phyloP scores from a whole-genome alignment of 345 rosid genomes.

The Hirschfeldia incana region DNA sequence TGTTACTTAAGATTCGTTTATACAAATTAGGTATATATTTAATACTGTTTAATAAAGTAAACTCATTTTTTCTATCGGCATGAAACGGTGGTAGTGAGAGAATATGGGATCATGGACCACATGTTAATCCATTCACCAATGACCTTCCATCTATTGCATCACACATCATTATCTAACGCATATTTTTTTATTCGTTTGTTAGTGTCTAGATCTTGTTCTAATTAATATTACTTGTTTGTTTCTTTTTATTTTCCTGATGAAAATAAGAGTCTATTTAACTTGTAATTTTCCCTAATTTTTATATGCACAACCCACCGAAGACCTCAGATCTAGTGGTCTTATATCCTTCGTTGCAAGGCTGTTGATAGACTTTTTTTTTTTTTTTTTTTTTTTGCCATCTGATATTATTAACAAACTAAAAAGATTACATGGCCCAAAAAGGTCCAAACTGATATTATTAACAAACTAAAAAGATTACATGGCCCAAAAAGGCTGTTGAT shows the following conservation, averaged over 20 bases:
- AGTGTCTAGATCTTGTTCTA: slow-evolving; percentile 9
- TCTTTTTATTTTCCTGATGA: not conserved
- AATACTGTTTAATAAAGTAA: not conserved
- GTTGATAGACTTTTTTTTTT: not conserved
- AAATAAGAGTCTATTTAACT: not conserved
- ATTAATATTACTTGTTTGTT: not conserved
- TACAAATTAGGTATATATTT: not conserved
- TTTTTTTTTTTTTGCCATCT: too few species aligned
- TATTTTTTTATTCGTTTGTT: slow-evolving; percentile 16
- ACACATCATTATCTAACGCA: not conserved
- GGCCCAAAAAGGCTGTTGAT: slow-evolving; percentile 1
- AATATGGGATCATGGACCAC: slow-evolving; percentile 51
- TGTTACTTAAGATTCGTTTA: not conserved
- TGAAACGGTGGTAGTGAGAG: slow-evolving; percentile 7
- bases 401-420: too few species aligned
- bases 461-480: too few species aligned
- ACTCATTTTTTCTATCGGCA: not conserved
- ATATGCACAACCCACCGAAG: not conserved
- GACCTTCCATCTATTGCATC: slow-evolving; percentile 10
- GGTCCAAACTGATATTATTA: too few species aligned
- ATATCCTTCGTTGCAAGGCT: slow-evolving; percentile 16
- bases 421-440: not conserved
- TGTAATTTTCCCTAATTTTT: not conserved
- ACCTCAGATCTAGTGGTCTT: slow-evolving; percentile 7
- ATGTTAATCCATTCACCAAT: slow-evolving; percentile 29